phyloP scores from a whole-genome alignment of 1,139 yeast species.

The Lodderomyces beijingensis region DNA sequence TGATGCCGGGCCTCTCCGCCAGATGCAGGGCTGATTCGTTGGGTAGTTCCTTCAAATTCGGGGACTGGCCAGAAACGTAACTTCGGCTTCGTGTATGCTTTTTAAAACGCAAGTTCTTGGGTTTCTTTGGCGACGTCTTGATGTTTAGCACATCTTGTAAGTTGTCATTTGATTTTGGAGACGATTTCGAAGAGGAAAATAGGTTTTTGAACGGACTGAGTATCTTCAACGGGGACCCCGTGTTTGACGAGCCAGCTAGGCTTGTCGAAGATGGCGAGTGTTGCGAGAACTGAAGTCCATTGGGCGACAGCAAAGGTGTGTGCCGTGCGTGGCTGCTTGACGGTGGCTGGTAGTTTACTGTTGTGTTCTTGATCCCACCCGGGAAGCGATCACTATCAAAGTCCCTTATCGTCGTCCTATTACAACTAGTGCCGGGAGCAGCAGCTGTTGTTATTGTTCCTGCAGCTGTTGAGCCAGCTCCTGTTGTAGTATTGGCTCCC shows the following conservation, averaged over 20 bases:
- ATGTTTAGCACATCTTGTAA: slow-evolving; percentile 3
- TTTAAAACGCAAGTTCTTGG: slow-evolving; percentile 5
- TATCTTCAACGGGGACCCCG: slow-evolving; percentile 40
- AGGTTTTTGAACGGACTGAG: slow-evolving; percentile 41
- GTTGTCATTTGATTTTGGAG: slow-evolving; percentile 13
- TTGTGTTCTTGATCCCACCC: too few species aligned
- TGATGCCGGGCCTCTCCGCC: too few species aligned
- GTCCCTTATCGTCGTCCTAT: too few species aligned
- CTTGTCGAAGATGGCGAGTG: slow-evolving; percentile 26
- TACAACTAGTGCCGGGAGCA: too few species aligned
- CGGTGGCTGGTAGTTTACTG: too few species aligned
- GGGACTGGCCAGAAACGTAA: slow-evolving; percentile 1
- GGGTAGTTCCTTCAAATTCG: slow-evolving; percentile 4
- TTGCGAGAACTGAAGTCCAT: slow-evolving; percentile 17
- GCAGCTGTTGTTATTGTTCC: too few species aligned
- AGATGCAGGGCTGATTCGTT: too few species aligned
- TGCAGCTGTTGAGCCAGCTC: too few species aligned
- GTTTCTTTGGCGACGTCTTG: slow-evolving; percentile 8
- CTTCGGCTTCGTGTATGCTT: slow-evolving; percentile 9
- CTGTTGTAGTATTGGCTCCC: too few species aligned
- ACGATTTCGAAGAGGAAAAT: slow-evolving; percentile 20
- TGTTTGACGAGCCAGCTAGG: slow-evolving; percentile 10
- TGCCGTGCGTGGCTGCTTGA: too few species aligned
- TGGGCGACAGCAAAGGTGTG: slow-evolving; percentile 23
- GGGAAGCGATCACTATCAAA: too few species aligned